A percentile compares a stretch with the other conserved stretches of the same genome.
Conservation (phyloP, 129 eudicot species). For the Gnaphalium uliginosum region DNA sequence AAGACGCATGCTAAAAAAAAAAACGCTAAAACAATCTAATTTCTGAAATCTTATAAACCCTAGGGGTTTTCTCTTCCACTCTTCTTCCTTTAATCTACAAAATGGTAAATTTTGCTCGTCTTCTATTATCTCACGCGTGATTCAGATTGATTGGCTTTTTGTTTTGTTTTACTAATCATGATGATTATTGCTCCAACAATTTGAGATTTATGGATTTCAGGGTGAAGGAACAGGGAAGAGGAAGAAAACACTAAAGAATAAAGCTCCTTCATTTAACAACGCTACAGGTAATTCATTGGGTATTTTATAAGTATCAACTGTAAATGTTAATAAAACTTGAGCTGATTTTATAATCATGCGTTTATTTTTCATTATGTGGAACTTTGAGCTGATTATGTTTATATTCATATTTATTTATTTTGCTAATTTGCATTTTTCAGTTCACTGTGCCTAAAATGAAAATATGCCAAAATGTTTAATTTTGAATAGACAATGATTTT, state of each 20-base stretch:
- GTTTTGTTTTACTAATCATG: constrained; percentile 1
- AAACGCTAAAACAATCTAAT: not conserved
- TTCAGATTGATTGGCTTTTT: not conserved
- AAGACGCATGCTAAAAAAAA: not conserved
- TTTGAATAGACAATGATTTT: too few relatives aligned
- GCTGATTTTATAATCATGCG: too few relatives aligned
- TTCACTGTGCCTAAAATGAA: too few relatives aligned
- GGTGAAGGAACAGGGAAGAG: constrained; percentile 24
- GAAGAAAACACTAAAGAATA: constrained; percentile 19
- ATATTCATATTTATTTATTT: too few relatives aligned
- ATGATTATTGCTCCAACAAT: not conserved
- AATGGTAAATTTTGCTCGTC: not conserved
- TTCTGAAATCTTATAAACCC: constrained; percentile 5
- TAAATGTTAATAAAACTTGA: not conserved
- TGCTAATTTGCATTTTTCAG: too few relatives aligned
- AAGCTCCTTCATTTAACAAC: not conserved
- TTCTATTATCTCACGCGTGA: not conserved
- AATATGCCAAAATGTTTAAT: too few relatives aligned
- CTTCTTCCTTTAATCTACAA: not conserved
- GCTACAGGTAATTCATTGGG: constrained; percentile 6
- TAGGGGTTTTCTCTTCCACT: not conserved
- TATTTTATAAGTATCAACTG: not conserved
- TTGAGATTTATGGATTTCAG: constrained; percentile 15
- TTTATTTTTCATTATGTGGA: too few relatives aligned
- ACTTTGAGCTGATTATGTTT: too few relatives aligned